phyloP scores from a whole-genome alignment of 202 grass and related monocot species.

The Panicum virgatum region DNA sequence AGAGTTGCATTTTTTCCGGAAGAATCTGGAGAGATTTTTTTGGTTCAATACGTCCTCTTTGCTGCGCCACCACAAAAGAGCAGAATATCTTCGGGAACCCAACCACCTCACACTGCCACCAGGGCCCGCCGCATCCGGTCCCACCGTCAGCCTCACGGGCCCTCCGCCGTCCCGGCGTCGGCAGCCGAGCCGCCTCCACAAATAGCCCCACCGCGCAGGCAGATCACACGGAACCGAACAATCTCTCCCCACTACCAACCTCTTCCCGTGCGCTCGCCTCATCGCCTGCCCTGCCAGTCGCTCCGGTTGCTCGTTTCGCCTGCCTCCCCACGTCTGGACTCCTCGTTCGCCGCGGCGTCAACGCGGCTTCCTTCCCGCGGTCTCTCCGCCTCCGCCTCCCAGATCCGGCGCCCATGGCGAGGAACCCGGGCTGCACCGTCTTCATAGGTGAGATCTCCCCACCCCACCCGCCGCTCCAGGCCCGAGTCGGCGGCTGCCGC shows the following conservation, averaged over 20 bases:
- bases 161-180: constrained; percentile 24
- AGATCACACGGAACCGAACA: too few species aligned
- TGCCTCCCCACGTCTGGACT: constrained; percentile 5
- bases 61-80: not conserved
- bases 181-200: constrained; percentile 21
- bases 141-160: not conserved
- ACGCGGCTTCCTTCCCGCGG: not conserved
- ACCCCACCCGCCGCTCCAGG: not conserved
- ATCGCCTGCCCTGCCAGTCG: not conserved
- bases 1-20: too few species aligned
- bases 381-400: not conserved
- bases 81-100: not conserved
- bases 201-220: not conserved
- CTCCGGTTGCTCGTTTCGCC: not conserved
- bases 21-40: too few species aligned
- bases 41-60: too few species aligned
- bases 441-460: constrained; percentile 61
- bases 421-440: constrained; percentile 58
- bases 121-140: too few species aligned
- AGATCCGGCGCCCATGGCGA: constrained; percentile 56
- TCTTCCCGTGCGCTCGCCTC: not conserved
- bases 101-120: not conserved
- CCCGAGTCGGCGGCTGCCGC: not conserved
- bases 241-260: not conserved
- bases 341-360: constrained; percentile 30